Conservation (phyloP, 345 rosid genomes). For the Sisymbrium altissimum region DNA sequence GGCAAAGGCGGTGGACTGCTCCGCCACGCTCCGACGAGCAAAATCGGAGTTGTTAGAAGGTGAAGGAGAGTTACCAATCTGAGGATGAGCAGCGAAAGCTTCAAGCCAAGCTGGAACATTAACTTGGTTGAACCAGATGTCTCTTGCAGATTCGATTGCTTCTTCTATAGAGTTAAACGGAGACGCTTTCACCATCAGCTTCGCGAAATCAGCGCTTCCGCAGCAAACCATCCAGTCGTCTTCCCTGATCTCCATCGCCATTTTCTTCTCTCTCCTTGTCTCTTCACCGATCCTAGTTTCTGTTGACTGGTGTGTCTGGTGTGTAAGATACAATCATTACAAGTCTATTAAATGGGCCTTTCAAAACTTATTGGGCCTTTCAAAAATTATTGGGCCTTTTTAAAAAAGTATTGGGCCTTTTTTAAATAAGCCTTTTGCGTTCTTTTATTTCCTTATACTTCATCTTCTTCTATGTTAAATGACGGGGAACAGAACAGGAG, state of each 20-base stretch:
- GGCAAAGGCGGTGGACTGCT: slow-evolving; percentile 84
- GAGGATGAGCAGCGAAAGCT: slow-evolving; percentile 91
- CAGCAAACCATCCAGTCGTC: slow-evolving; percentile 71
- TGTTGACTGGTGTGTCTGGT: not conserved
- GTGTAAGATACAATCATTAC: no score
- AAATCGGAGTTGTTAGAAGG: slow-evolving; percentile 37
- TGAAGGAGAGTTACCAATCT: slow-evolving; percentile 62
- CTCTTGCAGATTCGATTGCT: slow-evolving; percentile 56
- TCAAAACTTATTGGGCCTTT: not conserved
- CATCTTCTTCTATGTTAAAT: not conserved
- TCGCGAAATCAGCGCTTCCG: slow-evolving; percentile 71
- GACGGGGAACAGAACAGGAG: not conserved
- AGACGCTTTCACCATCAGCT: slow-evolving; percentile 55
- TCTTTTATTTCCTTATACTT: not conserved
- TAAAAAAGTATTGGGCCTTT: not conserved
- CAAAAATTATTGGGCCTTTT: not conserved
- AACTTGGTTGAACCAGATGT: slow-evolving; percentile 81
- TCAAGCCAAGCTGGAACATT: slow-evolving; percentile 83
- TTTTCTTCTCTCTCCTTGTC: not conserved
- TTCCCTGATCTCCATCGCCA: slow-evolving; percentile 47
- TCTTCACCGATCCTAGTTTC: not conserved
- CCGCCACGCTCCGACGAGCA: slow-evolving; percentile 74
- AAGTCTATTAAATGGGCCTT: not conserved
- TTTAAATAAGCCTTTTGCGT: not conserved
- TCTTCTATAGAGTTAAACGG: slow-evolving; percentile 52